phyloP scores from a whole-genome alignment of 164 flowering plant genomes.

The Piper betle region DNA sequence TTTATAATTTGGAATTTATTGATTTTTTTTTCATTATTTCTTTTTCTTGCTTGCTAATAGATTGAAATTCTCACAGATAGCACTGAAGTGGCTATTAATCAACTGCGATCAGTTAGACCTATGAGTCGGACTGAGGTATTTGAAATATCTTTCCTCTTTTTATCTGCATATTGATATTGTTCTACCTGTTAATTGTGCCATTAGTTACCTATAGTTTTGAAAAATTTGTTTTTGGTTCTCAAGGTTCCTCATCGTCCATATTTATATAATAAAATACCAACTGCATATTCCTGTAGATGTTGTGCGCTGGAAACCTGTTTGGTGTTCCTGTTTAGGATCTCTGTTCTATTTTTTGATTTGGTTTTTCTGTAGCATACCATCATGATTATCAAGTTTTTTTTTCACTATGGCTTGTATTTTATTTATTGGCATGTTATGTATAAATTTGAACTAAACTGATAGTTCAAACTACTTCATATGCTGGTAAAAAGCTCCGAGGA shows the following conservation, averaged over 20 bases:
- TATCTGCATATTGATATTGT: background rate
- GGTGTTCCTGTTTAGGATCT: no score
- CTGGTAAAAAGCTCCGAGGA: no score
- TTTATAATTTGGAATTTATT: background rate
- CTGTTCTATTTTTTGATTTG: no score
- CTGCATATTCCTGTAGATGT: no score
- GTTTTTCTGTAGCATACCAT: no score
- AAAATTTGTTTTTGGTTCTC: background rate
- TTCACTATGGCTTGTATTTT: no score
- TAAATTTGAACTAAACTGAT: no score
- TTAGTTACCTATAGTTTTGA: background rate
- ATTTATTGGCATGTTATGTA: no score
- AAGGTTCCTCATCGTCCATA: background rate
- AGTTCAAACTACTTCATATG: no score
- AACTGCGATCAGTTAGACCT: conserved; percentile 59
- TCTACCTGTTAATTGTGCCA: background rate
- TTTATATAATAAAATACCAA: background rate
- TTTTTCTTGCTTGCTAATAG: conserved; percentile 4
- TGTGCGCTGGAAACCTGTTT: no score
- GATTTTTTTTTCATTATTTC: background rate
- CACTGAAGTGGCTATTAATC: conserved; percentile 57
- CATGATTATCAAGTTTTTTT: no score
- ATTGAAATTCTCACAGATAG: conserved; percentile 30
- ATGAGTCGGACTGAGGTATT: conserved; percentile 82
- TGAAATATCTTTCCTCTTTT: conserved; percentile 1